Percentiles rank a stretch among this genome's conserved stretches.
These are phyloP conservation scores for Xylaria hypoxylon DNA, from an alignment of 2,329 filamentous ascomycete species.

Conservation along the genomic window DNA sequence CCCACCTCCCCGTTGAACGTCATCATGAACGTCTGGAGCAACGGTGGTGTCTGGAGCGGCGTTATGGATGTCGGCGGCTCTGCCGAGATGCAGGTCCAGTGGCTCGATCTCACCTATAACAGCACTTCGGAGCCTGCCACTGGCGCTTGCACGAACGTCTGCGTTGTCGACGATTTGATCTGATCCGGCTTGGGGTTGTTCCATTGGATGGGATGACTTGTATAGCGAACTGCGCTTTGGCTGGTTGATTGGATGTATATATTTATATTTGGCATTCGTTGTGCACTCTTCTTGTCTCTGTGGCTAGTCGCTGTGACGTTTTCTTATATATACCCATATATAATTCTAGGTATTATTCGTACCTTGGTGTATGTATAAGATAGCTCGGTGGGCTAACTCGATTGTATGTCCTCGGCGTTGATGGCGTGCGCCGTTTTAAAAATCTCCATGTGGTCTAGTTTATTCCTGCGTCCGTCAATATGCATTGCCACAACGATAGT, in stretches of 20 bases:
- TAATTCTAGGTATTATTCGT: neutral
- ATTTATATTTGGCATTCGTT: neutral
- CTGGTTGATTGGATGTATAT: neutral
- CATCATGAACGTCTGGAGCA: slow-evolving; percentile 71
- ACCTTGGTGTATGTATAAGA: neutral
- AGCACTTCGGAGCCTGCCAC: slow-evolving; percentile 46
- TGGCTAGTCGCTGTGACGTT: neutral
- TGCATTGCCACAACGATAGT: neutral
- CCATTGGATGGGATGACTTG: no score
- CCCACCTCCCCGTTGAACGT: slow-evolving; percentile 64
- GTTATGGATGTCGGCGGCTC: slow-evolving; percentile 63
- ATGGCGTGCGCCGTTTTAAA: neutral
- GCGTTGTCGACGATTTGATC: slow-evolving; percentile 51
- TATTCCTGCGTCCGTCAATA: neutral
- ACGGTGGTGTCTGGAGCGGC: slow-evolving; percentile 70
- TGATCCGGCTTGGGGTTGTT: neutral
- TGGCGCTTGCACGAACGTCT: slow-evolving; percentile 47
- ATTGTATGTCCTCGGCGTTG: neutral
- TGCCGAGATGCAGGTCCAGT: slow-evolving; percentile 70
- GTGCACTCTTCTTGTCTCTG: neutral
- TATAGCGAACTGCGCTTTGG: neutral
- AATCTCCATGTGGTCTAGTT: neutral
- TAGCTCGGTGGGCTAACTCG: neutral
- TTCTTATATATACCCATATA: no score
- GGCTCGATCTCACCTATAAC: slow-evolving; percentile 72